Evolutionary conservation across 305 asterid species (phyloP).

Genomic region (Lippia alba): DNA sequence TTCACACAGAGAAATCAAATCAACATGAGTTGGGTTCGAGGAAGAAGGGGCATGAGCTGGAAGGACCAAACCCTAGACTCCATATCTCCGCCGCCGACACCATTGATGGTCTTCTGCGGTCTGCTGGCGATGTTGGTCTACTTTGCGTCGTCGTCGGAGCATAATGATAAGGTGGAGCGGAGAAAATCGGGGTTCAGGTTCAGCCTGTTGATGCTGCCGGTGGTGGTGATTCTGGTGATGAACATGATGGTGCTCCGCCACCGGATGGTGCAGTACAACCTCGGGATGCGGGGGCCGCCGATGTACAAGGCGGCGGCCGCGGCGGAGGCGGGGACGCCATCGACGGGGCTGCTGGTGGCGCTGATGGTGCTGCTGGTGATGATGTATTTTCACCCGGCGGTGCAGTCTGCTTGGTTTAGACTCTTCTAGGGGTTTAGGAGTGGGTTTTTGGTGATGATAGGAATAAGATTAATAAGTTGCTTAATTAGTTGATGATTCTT

Average conservation of each 20-base stretch:
- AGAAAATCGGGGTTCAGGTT: conserved; percentile 45
- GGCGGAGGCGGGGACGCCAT: conserved; percentile 51
- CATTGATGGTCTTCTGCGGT: conserved; percentile 50
- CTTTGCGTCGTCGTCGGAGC: conserved; percentile 46
- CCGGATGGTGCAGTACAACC: conserved; percentile 42
- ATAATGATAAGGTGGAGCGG: conserved; percentile 46
- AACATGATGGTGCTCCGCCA: conserved; percentile 45
- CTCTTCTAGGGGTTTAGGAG: conserved; percentile 5
- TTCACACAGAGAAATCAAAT: background rate
- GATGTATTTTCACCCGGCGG: conserved; percentile 55
- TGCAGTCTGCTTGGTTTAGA: conserved; percentile 49
- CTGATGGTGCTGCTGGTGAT: conserved; percentile 55
- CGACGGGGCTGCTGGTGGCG: conserved; percentile 40
- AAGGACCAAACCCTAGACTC: conserved; percentile 69
- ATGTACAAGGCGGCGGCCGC: conserved; percentile 20
- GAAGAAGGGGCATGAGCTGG: conserved; percentile 68
- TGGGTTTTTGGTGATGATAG: background rate
- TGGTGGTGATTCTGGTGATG: conserved; percentile 45
- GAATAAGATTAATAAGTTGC: background rate
- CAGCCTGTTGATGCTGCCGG: conserved; percentile 53
- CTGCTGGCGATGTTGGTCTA: conserved; percentile 47
- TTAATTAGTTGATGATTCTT: background rate
- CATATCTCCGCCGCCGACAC: conserved; percentile 63
- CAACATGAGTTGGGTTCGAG: conserved; percentile 50
- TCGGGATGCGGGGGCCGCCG: conserved; percentile 43